Base-by-base conservation (phyloP, 169 alveolate genomes). In the Plasmodium vinckei region DNA sequence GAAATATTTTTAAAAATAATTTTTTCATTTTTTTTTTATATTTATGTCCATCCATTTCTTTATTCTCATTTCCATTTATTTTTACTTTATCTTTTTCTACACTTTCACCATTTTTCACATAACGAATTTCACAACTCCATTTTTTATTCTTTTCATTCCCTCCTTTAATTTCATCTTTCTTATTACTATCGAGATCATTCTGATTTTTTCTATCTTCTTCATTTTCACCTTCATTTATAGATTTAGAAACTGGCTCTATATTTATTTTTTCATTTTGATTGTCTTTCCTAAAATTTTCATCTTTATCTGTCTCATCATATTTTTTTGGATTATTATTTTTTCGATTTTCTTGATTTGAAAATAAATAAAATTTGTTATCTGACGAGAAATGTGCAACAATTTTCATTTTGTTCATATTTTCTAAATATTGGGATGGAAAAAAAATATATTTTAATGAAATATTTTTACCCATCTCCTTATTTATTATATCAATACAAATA, bases 401-500 rank as follows among this genome's bases (percentile, higher is more conserved):
- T 21, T 71, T 86, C 9, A 57, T 60, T n/a, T 39, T 51, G 19
- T 51, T 86, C 19, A 33, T 23, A 6, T 51, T 15, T 51, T 71
- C 54, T 21, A 86, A 86, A 49, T 69, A 69, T 19, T 59, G 54
- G 5, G 60, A 19, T 10, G 91, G 91, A 44, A 86, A 71, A 57
- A 70, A 86, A 9, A 86, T 39, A 70, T 86, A 86, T 23, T 86
- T 86, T 4, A 86, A 54, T 1, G 87, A 86, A 21, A 86, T 86
- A 42, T 53, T 71, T 86, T 64, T 65, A 2, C 67, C 64, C 19
- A 86, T 44, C 42, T 86, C 91, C 23, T 70, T 46, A 21, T 86
- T 86, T 70, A 86, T 46, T 44, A 86, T 86, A 59, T 86, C 91
- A 17, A 86, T 65, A 70, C 91, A 86, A 25, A 86, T 86, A 67